Conservation (phyloP, 495 filamentous ascomycete genomes). For the Neurospora sp. region DNA sequence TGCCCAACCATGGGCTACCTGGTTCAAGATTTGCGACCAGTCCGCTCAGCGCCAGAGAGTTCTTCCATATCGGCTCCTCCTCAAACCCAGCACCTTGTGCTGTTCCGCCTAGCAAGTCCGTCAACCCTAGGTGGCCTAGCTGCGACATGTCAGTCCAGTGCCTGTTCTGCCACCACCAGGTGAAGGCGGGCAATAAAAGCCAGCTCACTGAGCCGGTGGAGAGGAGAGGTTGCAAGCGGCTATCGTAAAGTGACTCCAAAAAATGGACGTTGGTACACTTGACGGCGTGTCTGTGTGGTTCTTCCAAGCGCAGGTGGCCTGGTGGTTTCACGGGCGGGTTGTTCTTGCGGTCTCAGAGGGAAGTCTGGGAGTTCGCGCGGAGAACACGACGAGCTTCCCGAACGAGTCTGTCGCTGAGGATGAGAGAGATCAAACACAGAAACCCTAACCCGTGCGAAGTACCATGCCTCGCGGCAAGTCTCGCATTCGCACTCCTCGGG, state of each 20-base stretch:
- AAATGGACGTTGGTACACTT: not conserved
- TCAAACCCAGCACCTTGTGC: not conserved
- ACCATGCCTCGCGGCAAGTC: not conserved
- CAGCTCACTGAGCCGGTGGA: not conserved
- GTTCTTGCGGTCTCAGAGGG: not conserved
- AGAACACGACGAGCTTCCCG: not conserved
- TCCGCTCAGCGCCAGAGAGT: not conserved
- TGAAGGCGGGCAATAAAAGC: not conserved
- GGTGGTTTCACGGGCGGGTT: not conserved
- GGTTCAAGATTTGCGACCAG: not conserved
- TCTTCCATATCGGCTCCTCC: not conserved
- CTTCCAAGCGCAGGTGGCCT: not conserved
- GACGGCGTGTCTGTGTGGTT: not conserved
- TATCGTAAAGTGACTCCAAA: not conserved
- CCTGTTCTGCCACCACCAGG: not conserved
- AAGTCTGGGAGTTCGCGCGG: not conserved
- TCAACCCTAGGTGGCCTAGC: not conserved
- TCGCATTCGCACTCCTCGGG: not conserved
- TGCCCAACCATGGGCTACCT: not conserved
- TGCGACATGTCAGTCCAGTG: not conserved
- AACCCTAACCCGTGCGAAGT: not conserved
- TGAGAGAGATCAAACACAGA: not conserved
- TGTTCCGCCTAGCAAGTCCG: not conserved
- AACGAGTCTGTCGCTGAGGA: not conserved
- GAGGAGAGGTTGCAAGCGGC: not conserved